Evolutionary conservation across 2,329 filamentous ascomycete genomes (phyloP).

Genomic region (Penicillium paneum): DNA sequence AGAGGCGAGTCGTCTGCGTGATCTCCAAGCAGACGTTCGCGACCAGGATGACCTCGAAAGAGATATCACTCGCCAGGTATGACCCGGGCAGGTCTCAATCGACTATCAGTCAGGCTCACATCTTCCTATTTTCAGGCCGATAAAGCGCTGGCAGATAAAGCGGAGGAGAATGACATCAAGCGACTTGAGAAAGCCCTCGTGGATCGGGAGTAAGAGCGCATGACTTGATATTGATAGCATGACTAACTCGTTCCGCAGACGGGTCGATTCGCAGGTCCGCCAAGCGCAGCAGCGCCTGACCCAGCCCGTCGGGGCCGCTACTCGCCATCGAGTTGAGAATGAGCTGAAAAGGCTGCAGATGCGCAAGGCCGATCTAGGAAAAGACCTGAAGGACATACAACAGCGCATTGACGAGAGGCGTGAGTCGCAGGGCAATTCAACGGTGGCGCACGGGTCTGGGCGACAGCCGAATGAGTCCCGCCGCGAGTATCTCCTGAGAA

Average conservation of each 20-base stretch:
- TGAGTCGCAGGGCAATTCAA: slow-evolving; percentile 50
- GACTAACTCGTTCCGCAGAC: slow-evolving; percentile 38
- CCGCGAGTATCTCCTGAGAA: slow-evolving; percentile 87
- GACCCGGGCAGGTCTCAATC: neutral
- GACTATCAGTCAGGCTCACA: neutral
- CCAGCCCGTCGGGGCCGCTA: slow-evolving; percentile 53
- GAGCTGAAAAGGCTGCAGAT: slow-evolving; percentile 65
- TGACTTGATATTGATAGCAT: neutral
- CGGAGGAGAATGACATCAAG: slow-evolving; percentile 62
- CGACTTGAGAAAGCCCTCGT: slow-evolving; percentile 56
- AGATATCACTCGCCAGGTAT: slow-evolving; percentile 66
- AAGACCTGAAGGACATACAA: slow-evolving; percentile 77
- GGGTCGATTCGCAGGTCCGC: slow-evolving; percentile 63
- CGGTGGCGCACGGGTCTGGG: slow-evolving; percentile 44
- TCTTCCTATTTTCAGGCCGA: slow-evolving; percentile 47
- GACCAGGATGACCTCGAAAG: slow-evolving; percentile 88
- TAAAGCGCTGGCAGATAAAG: slow-evolving; percentile 58
- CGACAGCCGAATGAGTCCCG: slow-evolving; percentile 76
- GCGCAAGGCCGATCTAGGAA: slow-evolving; percentile 62
- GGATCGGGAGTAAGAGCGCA: slow-evolving; percentile 44
- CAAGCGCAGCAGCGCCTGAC: slow-evolving; percentile 56
- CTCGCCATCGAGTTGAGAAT: slow-evolving; percentile 44
- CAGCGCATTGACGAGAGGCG: slow-evolving; percentile 75
- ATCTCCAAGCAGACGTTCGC: slow-evolving; percentile 66
- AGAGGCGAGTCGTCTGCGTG: slow-evolving; percentile 60